Base-by-base conservation (phyloP, 179 eudicot species). In the Monotropa hypopitys region DNA sequence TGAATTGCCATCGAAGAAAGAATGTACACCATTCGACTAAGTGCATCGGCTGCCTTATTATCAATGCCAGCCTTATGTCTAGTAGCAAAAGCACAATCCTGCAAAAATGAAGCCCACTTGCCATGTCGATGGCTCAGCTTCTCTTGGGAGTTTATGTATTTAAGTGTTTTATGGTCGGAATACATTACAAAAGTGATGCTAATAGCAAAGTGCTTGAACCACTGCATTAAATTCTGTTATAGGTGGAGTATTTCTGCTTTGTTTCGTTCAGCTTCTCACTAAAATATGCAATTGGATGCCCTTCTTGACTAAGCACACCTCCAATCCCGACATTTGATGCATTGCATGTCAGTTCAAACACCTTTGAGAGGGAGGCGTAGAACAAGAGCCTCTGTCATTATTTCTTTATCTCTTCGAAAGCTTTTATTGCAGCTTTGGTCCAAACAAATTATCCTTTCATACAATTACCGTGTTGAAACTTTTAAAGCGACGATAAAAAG, bases 391-490 rank as follows among this genome's bases (percentile, higher is more conserved):
- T 12, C 32, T 20, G 33, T 57, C 43, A 71, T 49, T 35, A 51
- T 47, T 47, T 47, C 51, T 47, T 47, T 47, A 47, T 47, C 13
- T 47, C 51, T 47, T 47, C 51, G 10, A 47, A 47, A 47, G 8
- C 51, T 47, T 47, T 47, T 47, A 15, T 47, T 47, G 51, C 51
- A 0, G 16, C 61, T 15, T 30, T 57, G 0, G 70, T 26, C 80
- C 76, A 78, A 20, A n/a, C 43, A 57, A 53, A 78, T 6, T 28
- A 53, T 3, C 74, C 74, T 57, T 77, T 77, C 79, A 77, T 23
- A 28, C 74, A 69, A 50, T 70, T 10, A 77, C 9, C 16, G 80
- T 68, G 38, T 53, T 77, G 35, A 77, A 77, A 69, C 38, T 69
- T 38, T 6, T 68, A 51, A 68, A 77, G 2, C 63, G 23, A 4